Percentiles rank a stretch among this genome's conserved stretches.
Conservation (phyloP, 2,329 filamentous ascomycete species). For the Septoria linicola region DNA sequence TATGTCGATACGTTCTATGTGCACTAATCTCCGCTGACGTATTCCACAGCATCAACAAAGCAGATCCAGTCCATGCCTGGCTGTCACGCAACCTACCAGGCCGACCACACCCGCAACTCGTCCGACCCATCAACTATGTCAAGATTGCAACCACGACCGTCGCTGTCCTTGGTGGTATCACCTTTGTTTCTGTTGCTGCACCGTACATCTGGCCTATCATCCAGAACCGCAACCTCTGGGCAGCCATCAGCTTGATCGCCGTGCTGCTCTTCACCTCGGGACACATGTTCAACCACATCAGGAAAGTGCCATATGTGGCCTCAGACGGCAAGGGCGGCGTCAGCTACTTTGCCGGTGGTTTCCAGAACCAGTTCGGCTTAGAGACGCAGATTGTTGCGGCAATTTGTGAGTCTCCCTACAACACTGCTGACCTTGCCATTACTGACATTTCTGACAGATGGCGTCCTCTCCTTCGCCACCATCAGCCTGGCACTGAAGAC, state of each 20-base stretch:
- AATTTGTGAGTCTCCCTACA: slow-evolving; percentile 67
- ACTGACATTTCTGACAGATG: slow-evolving; percentile 53
- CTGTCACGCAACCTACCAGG: slow-evolving; percentile 73
- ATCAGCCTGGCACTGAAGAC: slow-evolving; percentile 92
- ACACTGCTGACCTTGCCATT: slow-evolving; percentile 7
- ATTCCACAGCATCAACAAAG: slow-evolving; percentile 62
- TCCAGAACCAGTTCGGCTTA: slow-evolving; percentile 89
- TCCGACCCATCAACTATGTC: slow-evolving; percentile 83
- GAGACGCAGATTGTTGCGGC: slow-evolving; percentile 95
- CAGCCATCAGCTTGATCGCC: slow-evolving; percentile 79
- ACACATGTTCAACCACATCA: slow-evolving; percentile 99
- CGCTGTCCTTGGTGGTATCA: slow-evolving; percentile 66
- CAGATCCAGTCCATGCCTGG: slow-evolving; percentile 78
- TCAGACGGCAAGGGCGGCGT: slow-evolving; percentile 83
- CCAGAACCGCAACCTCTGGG: slow-evolving; percentile 92
- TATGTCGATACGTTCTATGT: slow-evolving; percentile 45
- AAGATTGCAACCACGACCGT: slow-evolving; percentile 68
- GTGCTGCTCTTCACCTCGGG: slow-evolving; percentile 93
- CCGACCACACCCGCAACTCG: slow-evolving; percentile 72
- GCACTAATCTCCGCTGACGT: background rate
- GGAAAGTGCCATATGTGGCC: slow-evolving; percentile 88
- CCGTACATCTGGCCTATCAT: slow-evolving; percentile 79
- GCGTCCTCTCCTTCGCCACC: slow-evolving; percentile 79
- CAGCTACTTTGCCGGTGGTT: slow-evolving; percentile 85
- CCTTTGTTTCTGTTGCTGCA: slow-evolving; percentile 67